Evolutionary conservation across 1,284 basidiomycete species (phyloP).

Genomic region (Papiliotrema fonsecae): DNA sequence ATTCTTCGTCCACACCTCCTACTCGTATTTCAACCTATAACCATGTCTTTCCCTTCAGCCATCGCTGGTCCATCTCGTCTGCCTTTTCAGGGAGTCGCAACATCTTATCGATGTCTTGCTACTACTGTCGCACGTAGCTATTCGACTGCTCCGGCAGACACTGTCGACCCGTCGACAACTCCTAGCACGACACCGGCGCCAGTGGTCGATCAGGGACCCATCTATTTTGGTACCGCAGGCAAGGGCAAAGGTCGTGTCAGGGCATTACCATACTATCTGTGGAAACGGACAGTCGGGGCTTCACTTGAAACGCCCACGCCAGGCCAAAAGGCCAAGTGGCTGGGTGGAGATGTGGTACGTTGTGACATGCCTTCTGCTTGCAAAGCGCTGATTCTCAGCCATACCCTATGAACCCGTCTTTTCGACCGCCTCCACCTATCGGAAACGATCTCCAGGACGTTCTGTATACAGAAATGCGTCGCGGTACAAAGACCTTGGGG

Average conservation of each 20-base stretch:
- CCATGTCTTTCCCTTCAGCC: constrained; percentile 10
- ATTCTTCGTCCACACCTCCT: neutral
- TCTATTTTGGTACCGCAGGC: too few relatives aligned
- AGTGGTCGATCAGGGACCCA: too few relatives aligned
- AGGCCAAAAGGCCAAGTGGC: constrained; percentile 40
- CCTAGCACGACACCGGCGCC: too few relatives aligned
- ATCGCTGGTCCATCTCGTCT: constrained; percentile 27
- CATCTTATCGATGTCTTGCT: neutral
- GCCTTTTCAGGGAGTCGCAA: constrained; percentile 4
- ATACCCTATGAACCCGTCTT: constrained; percentile 42
- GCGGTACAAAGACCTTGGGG: constrained; percentile 22
- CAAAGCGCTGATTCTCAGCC: constrained; percentile 29
- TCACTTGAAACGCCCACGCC: constrained; percentile 17
- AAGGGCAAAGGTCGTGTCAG: neutral
- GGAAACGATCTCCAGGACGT: constrained; percentile 36
- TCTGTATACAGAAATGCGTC: constrained; percentile 24
- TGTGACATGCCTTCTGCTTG: neutral
- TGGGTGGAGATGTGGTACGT: constrained; percentile 41
- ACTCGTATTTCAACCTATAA: neutral
- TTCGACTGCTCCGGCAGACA: too few relatives aligned
- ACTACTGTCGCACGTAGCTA: too few relatives aligned
- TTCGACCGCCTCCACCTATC: constrained; percentile 45
- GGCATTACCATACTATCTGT: constrained; percentile 13
- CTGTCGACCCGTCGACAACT: too few relatives aligned
- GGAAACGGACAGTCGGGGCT: constrained; percentile 26